phyloP scores from a whole-genome alignment of 2,329 filamentous ascomycete genomes.

The Colletotrichum sp. region DNA sequence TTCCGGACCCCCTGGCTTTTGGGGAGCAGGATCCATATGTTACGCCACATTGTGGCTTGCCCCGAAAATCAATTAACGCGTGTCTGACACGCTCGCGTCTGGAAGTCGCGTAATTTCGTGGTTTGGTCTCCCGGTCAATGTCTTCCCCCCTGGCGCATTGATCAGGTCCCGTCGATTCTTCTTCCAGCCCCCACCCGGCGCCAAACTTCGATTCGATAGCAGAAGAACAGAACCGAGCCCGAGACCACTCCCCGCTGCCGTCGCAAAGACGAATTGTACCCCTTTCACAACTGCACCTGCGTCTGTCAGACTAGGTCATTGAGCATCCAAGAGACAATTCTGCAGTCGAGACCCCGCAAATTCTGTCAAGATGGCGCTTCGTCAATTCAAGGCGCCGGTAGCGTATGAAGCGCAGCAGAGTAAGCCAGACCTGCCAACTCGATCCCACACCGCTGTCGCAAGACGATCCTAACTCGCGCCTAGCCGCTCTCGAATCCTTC shows the following conservation, averaged over 20 bases:
- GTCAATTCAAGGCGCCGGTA: conserved; percentile 78
- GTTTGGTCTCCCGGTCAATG: conserved; percentile 22
- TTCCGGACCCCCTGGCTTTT: not conserved
- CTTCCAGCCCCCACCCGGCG: conserved; percentile 26
- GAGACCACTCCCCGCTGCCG: not conserved
- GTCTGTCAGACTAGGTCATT: not conserved
- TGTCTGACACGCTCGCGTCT: conserved; percentile 13
- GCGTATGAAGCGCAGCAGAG: conserved; percentile 88
- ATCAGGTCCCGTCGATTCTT: conserved; percentile 15
- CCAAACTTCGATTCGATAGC: conserved; percentile 13
- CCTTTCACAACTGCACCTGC: not conserved
- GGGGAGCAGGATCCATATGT: not conserved
- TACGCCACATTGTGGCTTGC: not conserved
- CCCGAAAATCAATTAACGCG: conserved; percentile 15
- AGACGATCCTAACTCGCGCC: conserved; percentile 29
- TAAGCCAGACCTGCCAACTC: conserved; percentile 43
- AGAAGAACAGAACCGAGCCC: conserved; percentile 2
- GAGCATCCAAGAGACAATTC: not conserved
- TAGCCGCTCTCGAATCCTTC: conserved; percentile 87
- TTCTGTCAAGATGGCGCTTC: conserved; percentile 75
- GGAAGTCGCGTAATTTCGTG: conserved; percentile 22
- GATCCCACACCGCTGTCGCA: conserved; percentile 10
- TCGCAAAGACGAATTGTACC: not conserved
- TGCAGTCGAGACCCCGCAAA: not conserved
- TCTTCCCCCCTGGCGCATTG: conserved; percentile 24